A percentile compares a stretch with the other conserved stretches of the same genome.
phyloP scores from a whole-genome alignment of 176 grass and related monocot species.

The Eleusine coracana region DNA sequence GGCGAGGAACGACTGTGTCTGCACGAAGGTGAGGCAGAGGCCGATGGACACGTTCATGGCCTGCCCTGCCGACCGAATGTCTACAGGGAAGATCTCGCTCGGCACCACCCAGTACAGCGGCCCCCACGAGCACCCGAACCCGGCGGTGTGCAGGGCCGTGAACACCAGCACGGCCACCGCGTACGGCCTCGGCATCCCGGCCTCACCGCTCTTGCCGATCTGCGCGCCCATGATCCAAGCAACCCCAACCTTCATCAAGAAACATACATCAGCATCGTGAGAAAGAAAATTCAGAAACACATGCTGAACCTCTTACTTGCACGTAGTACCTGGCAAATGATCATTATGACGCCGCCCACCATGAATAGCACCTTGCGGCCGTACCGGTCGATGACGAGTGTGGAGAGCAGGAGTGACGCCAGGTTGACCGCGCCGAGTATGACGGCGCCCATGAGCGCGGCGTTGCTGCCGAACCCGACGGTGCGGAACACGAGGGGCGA shows the following conservation, averaged over 20 bases:
- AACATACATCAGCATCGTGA: neutral
- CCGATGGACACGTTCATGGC: conserved; percentile 62
- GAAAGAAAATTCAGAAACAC: neutral
- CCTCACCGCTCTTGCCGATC: conserved; percentile 42
- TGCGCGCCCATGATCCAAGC: conserved; percentile 75
- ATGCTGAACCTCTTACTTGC: no score
- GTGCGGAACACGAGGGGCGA: conserved; percentile 79
- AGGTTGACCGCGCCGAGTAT: conserved; percentile 72
- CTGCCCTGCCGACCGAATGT: conserved; percentile 83
- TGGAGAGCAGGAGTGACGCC: conserved; percentile 53
- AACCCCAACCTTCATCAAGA: conserved; percentile 50
- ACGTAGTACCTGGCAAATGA: conserved; percentile 50
- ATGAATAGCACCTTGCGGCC: conserved; percentile 82
- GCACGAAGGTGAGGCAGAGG: conserved; percentile 67
- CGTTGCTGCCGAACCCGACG: conserved; percentile 74
- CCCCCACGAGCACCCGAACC: conserved; percentile 84
- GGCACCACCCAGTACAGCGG: conserved; percentile 75
- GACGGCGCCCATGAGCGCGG: conserved; percentile 67
- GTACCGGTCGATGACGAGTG: conserved; percentile 68
- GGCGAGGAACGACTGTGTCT: conserved; percentile 80
- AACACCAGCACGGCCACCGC: conserved; percentile 59
- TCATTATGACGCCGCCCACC: conserved; percentile 70
- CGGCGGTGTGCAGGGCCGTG: conserved; percentile 53
- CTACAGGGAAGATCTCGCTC: conserved; percentile 84
- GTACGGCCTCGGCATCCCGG: conserved; percentile 47